Conservation (phyloP, 129 eudicot species). For the Flaveria ramosissima region DNA sequence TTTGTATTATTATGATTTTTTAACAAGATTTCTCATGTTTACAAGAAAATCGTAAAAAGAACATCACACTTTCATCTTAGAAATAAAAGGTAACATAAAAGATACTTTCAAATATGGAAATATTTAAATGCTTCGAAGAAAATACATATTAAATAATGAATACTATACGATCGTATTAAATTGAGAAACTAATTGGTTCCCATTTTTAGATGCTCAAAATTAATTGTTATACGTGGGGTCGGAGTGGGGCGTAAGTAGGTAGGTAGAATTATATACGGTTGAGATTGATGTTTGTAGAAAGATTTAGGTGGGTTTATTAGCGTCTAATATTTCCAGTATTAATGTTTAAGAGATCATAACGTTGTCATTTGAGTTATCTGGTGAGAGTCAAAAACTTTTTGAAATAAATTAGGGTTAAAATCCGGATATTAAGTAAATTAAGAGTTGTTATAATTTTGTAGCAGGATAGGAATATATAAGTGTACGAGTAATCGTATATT, state of each 20-base stretch:
- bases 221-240: slow-evolving; percentile 6
- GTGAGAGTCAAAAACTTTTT: too few relatives aligned
- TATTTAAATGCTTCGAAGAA: slow-evolving; percentile 18
- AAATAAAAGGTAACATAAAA: neutral
- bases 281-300: neutral
- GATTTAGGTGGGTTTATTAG: neutral
- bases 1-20: neutral
- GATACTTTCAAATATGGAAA: slow-evolving; percentile 10
- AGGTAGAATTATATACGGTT: neutral
- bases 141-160: slow-evolving; percentile 19
- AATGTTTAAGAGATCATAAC: neutral
- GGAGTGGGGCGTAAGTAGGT: neutral
- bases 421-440: too few relatives aligned
- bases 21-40: neutral
- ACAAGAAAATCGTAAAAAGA: neutral
- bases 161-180: neutral
- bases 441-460: too few relatives aligned
- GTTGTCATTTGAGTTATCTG: too few relatives aligned
- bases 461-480: too few relatives aligned
- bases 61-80: neutral
- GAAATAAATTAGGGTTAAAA: too few relatives aligned
- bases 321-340: neutral
- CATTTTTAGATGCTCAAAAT: neutral
- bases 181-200: neutral
- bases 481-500: too few relatives aligned